Conservation (phyloP, 2,329 filamentous ascomycete genomes). For the Cadophora malorum region DNA sequence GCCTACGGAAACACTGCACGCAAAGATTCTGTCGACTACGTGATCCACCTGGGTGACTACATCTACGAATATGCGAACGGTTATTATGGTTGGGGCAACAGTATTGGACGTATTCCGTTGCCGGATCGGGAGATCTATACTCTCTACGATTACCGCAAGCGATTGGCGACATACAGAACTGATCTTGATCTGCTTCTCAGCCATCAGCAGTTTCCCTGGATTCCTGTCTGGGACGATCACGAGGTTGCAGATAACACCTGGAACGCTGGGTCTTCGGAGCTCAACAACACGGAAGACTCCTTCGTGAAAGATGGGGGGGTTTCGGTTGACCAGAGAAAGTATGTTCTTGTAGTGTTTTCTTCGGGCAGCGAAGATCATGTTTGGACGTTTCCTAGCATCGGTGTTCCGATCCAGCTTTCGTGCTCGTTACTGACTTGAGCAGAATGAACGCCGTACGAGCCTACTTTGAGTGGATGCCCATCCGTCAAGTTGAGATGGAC, state of each 20-base stretch:
- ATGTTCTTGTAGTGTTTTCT: background rate
- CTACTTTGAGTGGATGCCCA: constrained; percentile 67
- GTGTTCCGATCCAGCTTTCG: background rate
- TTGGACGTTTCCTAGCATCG: background rate
- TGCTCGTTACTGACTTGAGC: background rate
- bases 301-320: constrained; percentile 63
- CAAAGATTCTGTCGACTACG: constrained; percentile 66
- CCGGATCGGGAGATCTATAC: constrained; percentile 56
- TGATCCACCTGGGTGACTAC: constrained; percentile 65
- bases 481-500: constrained; percentile 67
- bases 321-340: constrained; percentile 73
- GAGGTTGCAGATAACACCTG: constrained; percentile 70
- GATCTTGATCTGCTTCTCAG: constrained; percentile 63
- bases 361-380: background rate
- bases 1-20: constrained; percentile 63
- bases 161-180: constrained; percentile 64
- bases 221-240: constrained; percentile 69
- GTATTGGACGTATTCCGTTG: constrained; percentile 58
- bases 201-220: constrained; percentile 65
- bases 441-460: constrained; percentile 72
- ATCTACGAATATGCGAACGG: constrained; percentile 67
- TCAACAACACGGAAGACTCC: constrained; percentile 71
- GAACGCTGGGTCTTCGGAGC: constrained; percentile 62
- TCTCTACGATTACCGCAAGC: constrained; percentile 64
- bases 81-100: constrained; percentile 58